These are phyloP conservation scores for Metschnikowia borealis DNA, from an alignment of 805 yeast species.

Conservation along the genomic window DNA sequence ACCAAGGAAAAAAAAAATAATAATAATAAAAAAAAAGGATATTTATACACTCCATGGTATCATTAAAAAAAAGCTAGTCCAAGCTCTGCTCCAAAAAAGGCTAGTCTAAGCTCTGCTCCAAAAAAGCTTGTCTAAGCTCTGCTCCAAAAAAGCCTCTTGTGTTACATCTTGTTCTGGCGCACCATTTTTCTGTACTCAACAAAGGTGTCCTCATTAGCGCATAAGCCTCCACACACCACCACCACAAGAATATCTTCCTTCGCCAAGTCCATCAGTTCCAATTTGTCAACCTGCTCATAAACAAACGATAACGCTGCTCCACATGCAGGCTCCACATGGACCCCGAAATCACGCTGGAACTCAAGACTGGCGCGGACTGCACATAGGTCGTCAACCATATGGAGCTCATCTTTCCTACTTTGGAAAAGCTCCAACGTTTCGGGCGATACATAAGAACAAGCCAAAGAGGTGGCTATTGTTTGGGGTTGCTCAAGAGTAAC, in stretches of 20 bases:
- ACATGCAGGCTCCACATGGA: slow-evolving; percentile 67
- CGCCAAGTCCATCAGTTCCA: slow-evolving; percentile 27
- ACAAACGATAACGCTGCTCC: slow-evolving; percentile 62
- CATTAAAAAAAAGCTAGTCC: too few species aligned
- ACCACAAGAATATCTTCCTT: slow-evolving; percentile 46
- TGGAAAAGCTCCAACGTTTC: slow-evolving; percentile 38
- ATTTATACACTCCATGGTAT: too few species aligned
- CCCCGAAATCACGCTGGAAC: slow-evolving; percentile 48
- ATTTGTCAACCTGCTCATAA: slow-evolving; percentile 31
- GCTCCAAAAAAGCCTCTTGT: too few species aligned
- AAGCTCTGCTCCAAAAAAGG: too few species aligned
- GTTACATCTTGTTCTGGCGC: background rate
- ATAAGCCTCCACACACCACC: slow-evolving; percentile 52
- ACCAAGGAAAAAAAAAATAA: too few species aligned
- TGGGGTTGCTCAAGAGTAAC: slow-evolving; percentile 43
- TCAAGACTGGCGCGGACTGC: slow-evolving; percentile 51
- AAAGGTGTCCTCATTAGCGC: slow-evolving; percentile 16
- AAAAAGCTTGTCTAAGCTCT: too few species aligned
- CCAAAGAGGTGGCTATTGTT: slow-evolving; percentile 62
- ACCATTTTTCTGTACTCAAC: slow-evolving; percentile 12
- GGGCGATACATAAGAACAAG: slow-evolving; percentile 54
- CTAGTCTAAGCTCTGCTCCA: too few species aligned
- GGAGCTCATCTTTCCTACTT: slow-evolving; percentile 16
- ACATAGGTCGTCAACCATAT: slow-evolving; percentile 45
- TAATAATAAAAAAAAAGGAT: too few species aligned